Conservation (phyloP, 2,329 filamentous ascomycete genomes). For the Paramyrothecium roridum region DNA sequence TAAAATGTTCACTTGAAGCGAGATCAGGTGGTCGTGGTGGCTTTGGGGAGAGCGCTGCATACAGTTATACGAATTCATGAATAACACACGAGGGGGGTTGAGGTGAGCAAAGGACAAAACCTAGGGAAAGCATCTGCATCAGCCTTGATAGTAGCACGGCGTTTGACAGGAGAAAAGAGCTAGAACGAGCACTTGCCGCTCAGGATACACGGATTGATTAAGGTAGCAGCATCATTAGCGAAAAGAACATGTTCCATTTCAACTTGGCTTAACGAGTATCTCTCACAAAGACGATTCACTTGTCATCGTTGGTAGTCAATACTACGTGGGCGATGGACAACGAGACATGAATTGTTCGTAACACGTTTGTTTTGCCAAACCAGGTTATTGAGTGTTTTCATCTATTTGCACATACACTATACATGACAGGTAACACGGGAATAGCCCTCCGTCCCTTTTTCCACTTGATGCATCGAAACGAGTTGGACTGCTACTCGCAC, state of each 20-base stretch:
- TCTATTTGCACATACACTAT: constrained; percentile 30
- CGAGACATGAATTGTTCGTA: no score
- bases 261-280: background rate
- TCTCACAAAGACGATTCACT: background rate
- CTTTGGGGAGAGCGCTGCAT: background rate
- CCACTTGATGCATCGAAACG: constrained; percentile 15
- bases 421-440: constrained; percentile 20
- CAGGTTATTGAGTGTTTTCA: constrained; percentile 4
- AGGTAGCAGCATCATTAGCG: background rate
- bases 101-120: background rate
- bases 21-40: no score
- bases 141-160: constrained; percentile 10
- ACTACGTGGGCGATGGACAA: no score
- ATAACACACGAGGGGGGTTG: background rate
- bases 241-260: background rate
- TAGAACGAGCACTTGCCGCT: background rate
- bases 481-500: constrained; percentile 12
- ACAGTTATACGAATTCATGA: background rate
- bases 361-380: no score
- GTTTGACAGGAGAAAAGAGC: constrained; percentile 3
- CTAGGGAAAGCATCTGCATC: background rate
- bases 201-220: background rate
- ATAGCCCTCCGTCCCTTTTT: constrained; percentile 6
- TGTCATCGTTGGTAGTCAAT: background rate
- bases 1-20: background rate